phyloP scores from a whole-genome alignment of 129 eudicot species.

The Flaveria bidentis region DNA sequence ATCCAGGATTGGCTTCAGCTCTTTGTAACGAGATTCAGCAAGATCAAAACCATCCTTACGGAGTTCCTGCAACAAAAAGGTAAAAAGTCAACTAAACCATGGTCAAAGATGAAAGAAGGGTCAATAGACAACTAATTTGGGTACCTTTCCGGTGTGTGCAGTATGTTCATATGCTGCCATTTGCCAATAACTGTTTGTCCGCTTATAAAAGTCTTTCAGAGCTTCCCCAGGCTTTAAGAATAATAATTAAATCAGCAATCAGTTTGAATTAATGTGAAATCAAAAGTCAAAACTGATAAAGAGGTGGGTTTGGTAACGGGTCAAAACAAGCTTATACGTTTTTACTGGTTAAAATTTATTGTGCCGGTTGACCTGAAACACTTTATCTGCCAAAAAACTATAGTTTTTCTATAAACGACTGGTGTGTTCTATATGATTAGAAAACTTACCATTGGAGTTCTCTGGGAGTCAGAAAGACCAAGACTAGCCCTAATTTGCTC shows the following conservation, averaged over 20 bases:
- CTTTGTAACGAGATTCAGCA: slow-evolving; percentile 88
- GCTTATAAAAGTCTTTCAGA: slow-evolving; percentile 85
- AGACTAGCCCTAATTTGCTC: slow-evolving; percentile 98
- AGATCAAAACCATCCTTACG: slow-evolving; percentile 99
- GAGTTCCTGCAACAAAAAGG: slow-evolving; percentile 61
- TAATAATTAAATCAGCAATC: slow-evolving; percentile 14
- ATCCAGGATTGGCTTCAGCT: slow-evolving; percentile 92
- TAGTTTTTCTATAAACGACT: background rate
- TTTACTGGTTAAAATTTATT: no score
- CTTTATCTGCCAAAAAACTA: background rate
- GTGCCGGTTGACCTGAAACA: background rate
- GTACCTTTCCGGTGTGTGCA: slow-evolving; percentile 96
- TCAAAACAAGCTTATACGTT: background rate
- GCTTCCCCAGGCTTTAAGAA: slow-evolving; percentile 82
- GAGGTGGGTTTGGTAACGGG: background rate
- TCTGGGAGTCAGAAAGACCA: slow-evolving; percentile 93
- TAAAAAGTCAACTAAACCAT: slow-evolving; percentile 5
- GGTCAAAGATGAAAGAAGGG: slow-evolving; percentile 19
- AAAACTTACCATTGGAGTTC: slow-evolving; percentile 79
- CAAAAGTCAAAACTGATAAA: slow-evolving; percentile 3
- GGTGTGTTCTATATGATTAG: background rate
- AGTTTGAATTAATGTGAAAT: background rate
- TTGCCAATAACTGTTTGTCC: slow-evolving; percentile 97
- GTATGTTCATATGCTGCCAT: slow-evolving; percentile 99
- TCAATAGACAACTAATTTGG: slow-evolving; percentile 11